Conservation (phyloP, 441 rosid genomes). For the Euphorbia celastroides region DNA sequence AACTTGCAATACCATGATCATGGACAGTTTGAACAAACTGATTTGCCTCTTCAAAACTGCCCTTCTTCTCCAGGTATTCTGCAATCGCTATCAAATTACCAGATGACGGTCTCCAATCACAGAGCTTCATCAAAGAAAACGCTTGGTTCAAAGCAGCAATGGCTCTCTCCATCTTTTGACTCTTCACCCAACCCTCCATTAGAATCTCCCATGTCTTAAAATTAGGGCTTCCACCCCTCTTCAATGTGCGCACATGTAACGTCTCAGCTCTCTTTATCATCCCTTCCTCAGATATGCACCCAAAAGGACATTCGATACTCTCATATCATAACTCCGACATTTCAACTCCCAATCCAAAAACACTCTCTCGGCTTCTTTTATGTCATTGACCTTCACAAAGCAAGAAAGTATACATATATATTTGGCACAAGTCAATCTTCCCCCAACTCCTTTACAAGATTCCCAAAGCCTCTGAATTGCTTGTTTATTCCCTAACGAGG, state of each 20-base stretch:
- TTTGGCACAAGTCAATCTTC: constrained; percentile 47
- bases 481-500: constrained; percentile 36
- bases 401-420: constrained; percentile 51
- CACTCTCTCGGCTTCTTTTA: constrained; percentile 42
- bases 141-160: constrained; percentile 45
- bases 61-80: constrained; percentile 43
- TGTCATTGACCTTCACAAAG: constrained; percentile 44
- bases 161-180: constrained; percentile 45
- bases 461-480: constrained; percentile 56
- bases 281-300: constrained; percentile 52
- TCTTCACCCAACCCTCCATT: constrained; percentile 55
- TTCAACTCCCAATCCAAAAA: constrained; percentile 52
- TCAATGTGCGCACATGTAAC: constrained; percentile 35
- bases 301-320: constrained; percentile 63
- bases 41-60: constrained; percentile 41
- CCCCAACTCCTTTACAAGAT: constrained; percentile 38
- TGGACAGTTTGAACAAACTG: constrained; percentile 36
- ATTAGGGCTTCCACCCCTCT: constrained; percentile 59
- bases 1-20: constrained; percentile 42
- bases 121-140: constrained; percentile 35
- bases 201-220: constrained; percentile 75
- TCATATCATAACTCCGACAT: constrained; percentile 44
- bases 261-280: constrained; percentile 44
- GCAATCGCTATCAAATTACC: constrained; percentile 34
- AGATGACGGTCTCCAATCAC: constrained; percentile 57